Conservation (phyloP, 306 rosid genomes). For the Glycyrrhiza uralensis region DNA sequence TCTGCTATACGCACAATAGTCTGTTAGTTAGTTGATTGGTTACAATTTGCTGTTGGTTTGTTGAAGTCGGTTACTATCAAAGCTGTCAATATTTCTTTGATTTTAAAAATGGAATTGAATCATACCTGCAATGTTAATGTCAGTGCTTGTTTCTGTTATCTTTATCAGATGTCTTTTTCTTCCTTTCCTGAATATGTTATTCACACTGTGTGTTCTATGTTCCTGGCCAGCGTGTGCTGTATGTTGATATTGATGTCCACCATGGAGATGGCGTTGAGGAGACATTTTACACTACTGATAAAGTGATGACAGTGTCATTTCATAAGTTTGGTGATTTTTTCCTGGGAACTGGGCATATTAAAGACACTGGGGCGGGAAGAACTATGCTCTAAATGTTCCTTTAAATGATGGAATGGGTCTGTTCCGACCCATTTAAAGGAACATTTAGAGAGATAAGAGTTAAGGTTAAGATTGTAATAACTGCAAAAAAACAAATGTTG, state of each 20-base stretch:
- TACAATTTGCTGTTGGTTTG: too few relatives aligned
- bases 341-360: slow-evolving; percentile 81
- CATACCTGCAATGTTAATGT: not conserved
- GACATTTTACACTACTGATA: slow-evolving; percentile 79
- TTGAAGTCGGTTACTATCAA: too few relatives aligned
- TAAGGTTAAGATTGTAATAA: too few relatives aligned
- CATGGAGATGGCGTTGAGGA: slow-evolving; percentile 91
- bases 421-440: slow-evolving; percentile 70
- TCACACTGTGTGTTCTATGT: slow-evolving; percentile 9
- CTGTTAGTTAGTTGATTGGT: too few relatives aligned
- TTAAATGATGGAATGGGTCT: slow-evolving; percentile 70
- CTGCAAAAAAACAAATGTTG: too few relatives aligned
- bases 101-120: not conserved
- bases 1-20: too few relatives aligned
- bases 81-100: not conserved
- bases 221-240: slow-evolving; percentile 64
- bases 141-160: not conserved
- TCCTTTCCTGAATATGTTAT: not conserved
- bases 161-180: not conserved
- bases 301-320: slow-evolving; percentile 84
- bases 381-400: slow-evolving; percentile 70
- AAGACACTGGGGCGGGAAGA: slow-evolving; percentile 61
- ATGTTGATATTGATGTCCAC: too few relatives aligned
- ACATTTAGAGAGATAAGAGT: too few relatives aligned
- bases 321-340: slow-evolving; percentile 86